Percentiles rank a stretch among this genome's conserved stretches.
These are phyloP conservation scores for Alternaria sp. DNA, from an alignment of 2,329 filamentous ascomycete species.

Conservation along the genomic window DNA sequence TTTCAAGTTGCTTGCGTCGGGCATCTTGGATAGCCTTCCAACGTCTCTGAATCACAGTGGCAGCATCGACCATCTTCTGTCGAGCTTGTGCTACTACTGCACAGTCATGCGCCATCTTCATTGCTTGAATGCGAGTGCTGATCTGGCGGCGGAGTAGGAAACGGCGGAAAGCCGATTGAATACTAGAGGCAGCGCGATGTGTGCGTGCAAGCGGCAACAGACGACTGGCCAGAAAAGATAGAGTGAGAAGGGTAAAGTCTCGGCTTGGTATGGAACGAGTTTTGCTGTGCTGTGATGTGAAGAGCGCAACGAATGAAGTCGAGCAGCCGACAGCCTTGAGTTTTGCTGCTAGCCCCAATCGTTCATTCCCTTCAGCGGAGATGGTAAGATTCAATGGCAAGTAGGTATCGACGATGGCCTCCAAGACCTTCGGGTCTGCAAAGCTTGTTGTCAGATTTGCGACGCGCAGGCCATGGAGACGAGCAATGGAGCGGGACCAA, in stretches of 20 bases:
- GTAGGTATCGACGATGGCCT: constrained; percentile 66
- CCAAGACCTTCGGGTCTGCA: constrained; percentile 62
- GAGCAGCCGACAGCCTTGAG: constrained; percentile 55
- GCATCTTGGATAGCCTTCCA: constrained; percentile 54
- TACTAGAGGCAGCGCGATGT: constrained; percentile 60
- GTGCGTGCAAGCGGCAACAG: constrained; percentile 61
- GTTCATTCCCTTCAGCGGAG: background rate
- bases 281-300: constrained; percentile 40
- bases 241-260: constrained; percentile 64
- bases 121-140: constrained; percentile 48
- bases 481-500: constrained; percentile 65
- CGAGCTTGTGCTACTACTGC: constrained; percentile 57
- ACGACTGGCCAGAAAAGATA: constrained; percentile 68
- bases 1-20: constrained; percentile 49
- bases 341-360: constrained; percentile 45
- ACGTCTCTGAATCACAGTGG: constrained; percentile 55
- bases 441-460: constrained; percentile 67
- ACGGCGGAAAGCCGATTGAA: constrained; percentile 63
- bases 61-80: constrained; percentile 53
- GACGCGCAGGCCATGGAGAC: constrained; percentile 57
- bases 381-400: constrained; percentile 43
- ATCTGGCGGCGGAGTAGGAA: constrained; percentile 42
- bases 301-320: constrained; percentile 57
- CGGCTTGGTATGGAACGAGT: constrained; percentile 58
- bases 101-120: constrained; percentile 58